Base-by-base conservation (phyloP, 2,329 filamentous ascomycete genomes). In the Dactylellina leptospora region DNA sequence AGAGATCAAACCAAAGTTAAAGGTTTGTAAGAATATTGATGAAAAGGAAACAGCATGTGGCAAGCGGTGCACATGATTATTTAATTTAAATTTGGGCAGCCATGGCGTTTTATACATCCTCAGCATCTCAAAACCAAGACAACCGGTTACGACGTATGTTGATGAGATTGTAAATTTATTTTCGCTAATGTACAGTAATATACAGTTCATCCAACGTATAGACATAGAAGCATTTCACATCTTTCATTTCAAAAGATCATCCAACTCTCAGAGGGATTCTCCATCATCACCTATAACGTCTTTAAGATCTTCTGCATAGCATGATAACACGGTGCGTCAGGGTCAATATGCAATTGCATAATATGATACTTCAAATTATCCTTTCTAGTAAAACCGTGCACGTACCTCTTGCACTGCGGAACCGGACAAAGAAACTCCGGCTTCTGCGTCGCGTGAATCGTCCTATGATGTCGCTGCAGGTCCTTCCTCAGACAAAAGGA, bases 361-460 rank as follows among this genome's bases (percentile, higher is more conserved):
- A 72, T 72, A 56, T 72, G 68, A 28, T 72, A 72, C 50, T 64
- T 72, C 36, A 72, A 18, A 40, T 72, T 72, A 64, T 72, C 68
- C 25, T 72, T 72, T 23, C 68, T 48, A 22, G 59, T 72, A 44
- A 72, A 72, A 16, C 68, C 68, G 16, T 72, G 45, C 3, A 60
- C 40, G 55, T 25, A 59, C 53, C 68, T 44, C 20, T 72, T 72
- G 18, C 68, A 72, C 1, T 58, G 47, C 16, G 45, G 68, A 13
- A 72, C 68, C n/a, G 68, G 68, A 16, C 68, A 72, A 20, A 56
- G 38, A 42, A 64, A 72, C 47, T 72, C 58, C 2, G 68, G 68
- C 18, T 72, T 72, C n/a, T 59, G 27, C 10, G 51, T 30, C 13
- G 68, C 68, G 18, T 72, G 68, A n/a, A 72, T 72, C 20, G 68